Conservation (phyloP, 805 yeast species). For the Barnettozyma botsteinii region DNA sequence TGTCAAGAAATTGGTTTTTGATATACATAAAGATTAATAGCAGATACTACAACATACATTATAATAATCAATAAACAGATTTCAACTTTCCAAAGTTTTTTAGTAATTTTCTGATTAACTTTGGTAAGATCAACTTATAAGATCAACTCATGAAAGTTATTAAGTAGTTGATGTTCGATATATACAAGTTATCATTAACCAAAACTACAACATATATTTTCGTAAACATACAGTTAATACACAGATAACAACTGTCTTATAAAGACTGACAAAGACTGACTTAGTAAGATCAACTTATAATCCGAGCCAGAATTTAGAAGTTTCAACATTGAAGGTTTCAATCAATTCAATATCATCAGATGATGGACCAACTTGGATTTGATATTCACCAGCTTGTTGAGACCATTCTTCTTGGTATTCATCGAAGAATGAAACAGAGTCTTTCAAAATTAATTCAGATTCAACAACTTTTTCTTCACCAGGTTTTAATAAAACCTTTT, state of each 20-base stretch:
- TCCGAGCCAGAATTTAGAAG: slow-evolving; percentile 14
- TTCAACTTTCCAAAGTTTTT: too few relatives aligned
- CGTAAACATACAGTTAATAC: too few relatives aligned
- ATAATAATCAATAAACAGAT: not conserved
- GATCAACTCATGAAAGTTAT: too few relatives aligned
- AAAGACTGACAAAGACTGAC: too few relatives aligned
- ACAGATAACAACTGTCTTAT: too few relatives aligned
- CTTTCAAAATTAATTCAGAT: slow-evolving; percentile 36
- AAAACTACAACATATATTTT: too few relatives aligned
- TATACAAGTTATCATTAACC: too few relatives aligned
- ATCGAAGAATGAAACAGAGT: slow-evolving; percentile 49
- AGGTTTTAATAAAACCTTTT: slow-evolving; percentile 39
- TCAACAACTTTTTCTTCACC: slow-evolving; percentile 36
- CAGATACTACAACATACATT: not conserved
- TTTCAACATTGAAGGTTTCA: slow-evolving; percentile 20
- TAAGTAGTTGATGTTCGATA: too few relatives aligned
- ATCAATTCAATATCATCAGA: slow-evolving; percentile 25
- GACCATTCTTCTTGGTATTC: slow-evolving; percentile 44
- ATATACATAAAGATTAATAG: slow-evolving; percentile 18
- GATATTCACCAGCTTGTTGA: slow-evolving; percentile 44
- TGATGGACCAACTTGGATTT: slow-evolving; percentile 40
- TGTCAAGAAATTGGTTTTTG: slow-evolving; percentile 23
- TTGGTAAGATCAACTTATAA: too few relatives aligned
- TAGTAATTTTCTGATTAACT: too few relatives aligned
- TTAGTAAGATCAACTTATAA: not conserved